Evolutionary conservation across 2,329 filamentous ascomycete species (phyloP), one percentile per base, ranked within the genome.

Genomic region (Cercospora sp.): DNA sequence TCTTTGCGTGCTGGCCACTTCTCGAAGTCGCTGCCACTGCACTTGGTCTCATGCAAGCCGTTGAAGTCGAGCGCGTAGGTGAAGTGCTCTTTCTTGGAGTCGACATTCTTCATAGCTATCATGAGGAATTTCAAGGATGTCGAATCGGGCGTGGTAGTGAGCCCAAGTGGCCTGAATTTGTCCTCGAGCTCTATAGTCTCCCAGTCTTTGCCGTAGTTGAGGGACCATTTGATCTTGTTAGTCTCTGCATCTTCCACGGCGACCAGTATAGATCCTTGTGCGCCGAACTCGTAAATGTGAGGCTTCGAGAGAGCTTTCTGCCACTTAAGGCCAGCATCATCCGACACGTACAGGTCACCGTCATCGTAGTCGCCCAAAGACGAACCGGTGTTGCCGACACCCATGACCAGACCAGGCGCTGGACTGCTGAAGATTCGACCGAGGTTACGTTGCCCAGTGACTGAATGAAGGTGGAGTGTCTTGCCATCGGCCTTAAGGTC

Each of bases 251-350:
- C 92, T 70, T 87, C 85, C 42, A 98, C 84, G 3, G 95, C 95
- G 31, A 98, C 86, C 31, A 99, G 83, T 20, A 99, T 87, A 16
- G 93, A 93, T 1, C 95, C 95, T 72, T 96, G 91, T 74, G 97
- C 94, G 63, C 95, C 95, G 78, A 98, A 96, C 76, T 97, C 94
- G 79, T 96, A 99, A 78, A 96, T 95, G 81, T 98, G 93, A 12
- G 94, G 91, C 20, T 92, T 92, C 16, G 93, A 84, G 5, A 92
- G 85, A 0, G 89, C 87, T 76, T 89, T 83, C 42, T 84, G 87
- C 95, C 96, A 99, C 1, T 89, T 94, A 68, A 92, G 81, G 48
- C 95, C 95, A 20, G 94, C 94, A 79, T 98, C 89, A 76, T 97
- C 92, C 0, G 95, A 99, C 28, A 98, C 88, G 76, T 89, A 98